Conservation (phyloP, 140 eudicot genomes). For the Ambrosia hybrid region DNA sequence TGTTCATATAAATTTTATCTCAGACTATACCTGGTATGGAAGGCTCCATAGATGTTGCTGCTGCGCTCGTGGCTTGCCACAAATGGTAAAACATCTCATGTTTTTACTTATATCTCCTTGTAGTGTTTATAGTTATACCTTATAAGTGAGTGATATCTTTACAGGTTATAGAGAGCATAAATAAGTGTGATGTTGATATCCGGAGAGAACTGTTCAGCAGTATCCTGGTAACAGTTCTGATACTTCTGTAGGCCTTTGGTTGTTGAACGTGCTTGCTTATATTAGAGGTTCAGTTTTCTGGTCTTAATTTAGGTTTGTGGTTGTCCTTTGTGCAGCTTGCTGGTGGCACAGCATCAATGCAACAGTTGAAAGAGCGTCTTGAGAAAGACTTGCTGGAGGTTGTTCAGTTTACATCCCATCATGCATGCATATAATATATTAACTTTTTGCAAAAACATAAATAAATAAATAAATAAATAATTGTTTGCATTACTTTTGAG, state of each 20-base stretch:
- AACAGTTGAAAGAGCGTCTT: slow-evolving; percentile 93
- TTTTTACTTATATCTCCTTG: neutral
- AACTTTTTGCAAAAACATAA: neutral
- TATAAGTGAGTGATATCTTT: neutral
- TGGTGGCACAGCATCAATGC: slow-evolving; percentile 99
- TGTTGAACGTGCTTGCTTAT: neutral
- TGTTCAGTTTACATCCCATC: slow-evolving; percentile 20
- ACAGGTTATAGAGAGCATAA: slow-evolving; percentile 93
- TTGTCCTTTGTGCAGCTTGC: slow-evolving; percentile 55
- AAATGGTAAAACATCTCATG: slow-evolving; percentile 53
- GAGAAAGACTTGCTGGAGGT: slow-evolving; percentile 97
- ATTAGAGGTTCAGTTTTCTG: slow-evolving; percentile 12
- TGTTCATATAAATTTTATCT: slow-evolving; percentile 2
- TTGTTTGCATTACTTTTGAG: slow-evolving; percentile 1
- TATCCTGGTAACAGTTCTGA: slow-evolving; percentile 57
- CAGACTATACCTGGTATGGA: slow-evolving; percentile 99
- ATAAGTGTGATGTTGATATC: slow-evolving; percentile 91
- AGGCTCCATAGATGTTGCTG: slow-evolving; percentile 53
- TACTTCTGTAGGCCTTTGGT: neutral
- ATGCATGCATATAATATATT: slow-evolving; percentile 1
- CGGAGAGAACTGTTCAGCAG: slow-evolving; percentile 92
- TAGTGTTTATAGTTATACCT: neutral
- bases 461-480: too few species aligned
- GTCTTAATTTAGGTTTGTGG: neutral
- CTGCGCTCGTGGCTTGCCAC: slow-evolving; percentile 94